A percentile compares a stretch with the other conserved stretches of the same genome.
Evolutionary conservation across 2,329 filamentous ascomycete species (phyloP).

Genomic region (Colletotrichum abscissum): DNA sequence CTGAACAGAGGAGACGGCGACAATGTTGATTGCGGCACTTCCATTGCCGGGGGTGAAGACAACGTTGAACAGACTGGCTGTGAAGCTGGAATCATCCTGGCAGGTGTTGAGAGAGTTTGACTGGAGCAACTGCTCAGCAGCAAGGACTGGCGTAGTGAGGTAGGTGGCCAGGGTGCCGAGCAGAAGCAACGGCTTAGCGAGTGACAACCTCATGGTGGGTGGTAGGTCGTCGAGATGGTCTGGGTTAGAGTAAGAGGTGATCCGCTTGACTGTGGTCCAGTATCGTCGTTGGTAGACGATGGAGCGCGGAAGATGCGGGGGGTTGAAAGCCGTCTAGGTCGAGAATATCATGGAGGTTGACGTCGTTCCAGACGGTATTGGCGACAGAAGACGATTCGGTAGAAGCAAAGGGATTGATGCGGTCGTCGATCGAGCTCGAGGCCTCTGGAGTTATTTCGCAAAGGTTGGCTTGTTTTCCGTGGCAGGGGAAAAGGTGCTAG

Average conservation of each 20-base stretch:
- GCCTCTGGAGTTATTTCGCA: neutral
- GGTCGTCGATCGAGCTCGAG: constrained; percentile 13
- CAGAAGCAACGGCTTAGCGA: constrained; percentile 56
- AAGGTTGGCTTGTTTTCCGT: constrained; percentile 20
- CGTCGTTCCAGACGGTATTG: constrained; percentile 29
- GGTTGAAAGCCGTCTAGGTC: constrained; percentile 25
- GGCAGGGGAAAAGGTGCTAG: constrained; percentile 28
- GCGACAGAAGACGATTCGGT: neutral
- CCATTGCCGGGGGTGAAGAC: constrained; percentile 81
- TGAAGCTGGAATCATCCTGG: constrained; percentile 85
- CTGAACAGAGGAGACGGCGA: constrained; percentile 83
- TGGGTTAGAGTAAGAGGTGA: neutral
- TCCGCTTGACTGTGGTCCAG: neutral
- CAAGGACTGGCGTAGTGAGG: constrained; percentile 53
- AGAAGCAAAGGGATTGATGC: constrained; percentile 3
- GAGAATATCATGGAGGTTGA: constrained; percentile 19
- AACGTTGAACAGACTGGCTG: constrained; percentile 89
- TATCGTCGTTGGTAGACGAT: constrained; percentile 7
- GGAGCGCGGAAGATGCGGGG: constrained; percentile 3
- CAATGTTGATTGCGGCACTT: constrained; percentile 78
- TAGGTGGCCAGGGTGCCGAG: constrained; percentile 57
- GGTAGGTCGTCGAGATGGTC: constrained; percentile 14
- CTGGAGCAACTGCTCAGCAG: constrained; percentile 76
- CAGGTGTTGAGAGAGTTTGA: constrained; percentile 89
- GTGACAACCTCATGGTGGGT: constrained; percentile 59